Conservation (phyloP, 257 asterid species). For the Rehmannia glutinosa region DNA sequence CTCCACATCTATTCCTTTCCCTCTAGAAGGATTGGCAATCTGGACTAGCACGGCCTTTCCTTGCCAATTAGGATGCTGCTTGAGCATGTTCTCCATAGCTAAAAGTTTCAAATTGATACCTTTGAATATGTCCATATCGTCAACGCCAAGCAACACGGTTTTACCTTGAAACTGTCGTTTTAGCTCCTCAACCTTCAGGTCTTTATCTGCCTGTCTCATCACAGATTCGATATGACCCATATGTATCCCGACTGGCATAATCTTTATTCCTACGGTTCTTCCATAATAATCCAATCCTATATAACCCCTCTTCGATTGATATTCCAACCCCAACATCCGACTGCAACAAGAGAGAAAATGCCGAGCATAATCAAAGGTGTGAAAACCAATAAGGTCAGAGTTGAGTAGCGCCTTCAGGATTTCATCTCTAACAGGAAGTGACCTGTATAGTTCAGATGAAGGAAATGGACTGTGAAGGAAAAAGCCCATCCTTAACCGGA, state of each 20-base stretch:
- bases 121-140: slow-evolving; percentile 91
- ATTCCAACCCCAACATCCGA: slow-evolving; percentile 90
- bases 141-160: slow-evolving; percentile 78
- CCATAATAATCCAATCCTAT: slow-evolving; percentile 88
- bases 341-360: slow-evolving; percentile 94
- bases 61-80: slow-evolving; percentile 74
- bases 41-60: slow-evolving; percentile 87
- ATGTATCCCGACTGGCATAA: slow-evolving; percentile 94
- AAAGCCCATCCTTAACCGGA: slow-evolving; percentile 78
- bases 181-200: slow-evolving; percentile 60
- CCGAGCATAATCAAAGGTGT: slow-evolving; percentile 91
- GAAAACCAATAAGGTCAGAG: slow-evolving; percentile 86
- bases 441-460: slow-evolving; percentile 82
- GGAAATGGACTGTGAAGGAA: slow-evolving; percentile 96
- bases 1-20: slow-evolving; percentile 67
- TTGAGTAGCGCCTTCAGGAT: slow-evolving; percentile 81
- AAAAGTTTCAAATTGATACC: slow-evolving; percentile 81
- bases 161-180: slow-evolving; percentile 70
- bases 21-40: slow-evolving; percentile 80
- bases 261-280: slow-evolving; percentile 87
- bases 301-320: slow-evolving; percentile 88
- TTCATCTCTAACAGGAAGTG: slow-evolving; percentile 93
- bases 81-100: slow-evolving; percentile 86
- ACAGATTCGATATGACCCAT: slow-evolving; percentile 86
- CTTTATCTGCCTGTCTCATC: slow-evolving; percentile 64